Evolutionary conservation across 2,329 filamentous ascomycete genomes (phyloP).

Genomic region (Parascedosporium putredinis): DNA sequence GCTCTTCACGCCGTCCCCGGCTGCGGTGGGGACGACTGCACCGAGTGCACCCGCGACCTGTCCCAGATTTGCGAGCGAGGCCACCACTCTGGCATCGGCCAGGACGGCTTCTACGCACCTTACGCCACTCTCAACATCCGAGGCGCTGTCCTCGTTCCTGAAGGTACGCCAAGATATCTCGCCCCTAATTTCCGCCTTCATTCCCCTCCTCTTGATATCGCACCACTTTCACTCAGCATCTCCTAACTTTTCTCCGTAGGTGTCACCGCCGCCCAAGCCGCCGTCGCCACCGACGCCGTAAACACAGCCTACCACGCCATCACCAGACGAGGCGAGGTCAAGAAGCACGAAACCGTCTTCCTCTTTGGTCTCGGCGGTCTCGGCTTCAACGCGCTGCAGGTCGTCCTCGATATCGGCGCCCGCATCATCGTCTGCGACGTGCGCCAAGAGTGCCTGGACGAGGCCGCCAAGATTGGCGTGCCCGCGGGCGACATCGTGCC

Average conservation of each 20-base stretch:
- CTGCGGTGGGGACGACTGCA: constrained; percentile 20
- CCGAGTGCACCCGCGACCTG: constrained; percentile 28
- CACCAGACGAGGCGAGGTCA: constrained; percentile 23
- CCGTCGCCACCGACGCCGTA: constrained; percentile 29
- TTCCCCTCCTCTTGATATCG: background rate
- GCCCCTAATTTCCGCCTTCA: too few species aligned
- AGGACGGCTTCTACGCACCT: constrained; percentile 31
- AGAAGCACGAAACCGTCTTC: constrained; percentile 24
- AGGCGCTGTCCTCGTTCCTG: constrained; percentile 14
- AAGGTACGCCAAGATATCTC: too few species aligned
- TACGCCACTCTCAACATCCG: constrained; percentile 22
- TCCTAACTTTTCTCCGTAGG: too few species aligned
- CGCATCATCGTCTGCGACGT: constrained; percentile 37
- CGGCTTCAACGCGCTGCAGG: constrained; percentile 29
- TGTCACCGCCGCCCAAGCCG: constrained; percentile 20
- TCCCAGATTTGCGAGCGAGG: constrained; percentile 25
- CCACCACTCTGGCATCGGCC: constrained; percentile 31
- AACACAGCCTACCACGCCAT: constrained; percentile 30
- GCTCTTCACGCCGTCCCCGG: constrained; percentile 21
- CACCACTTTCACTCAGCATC: constrained; percentile 14
- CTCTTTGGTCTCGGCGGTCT: constrained; percentile 30
- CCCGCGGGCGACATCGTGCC: constrained; percentile 21
- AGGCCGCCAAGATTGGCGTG: constrained; percentile 14
- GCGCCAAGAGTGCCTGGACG: constrained; percentile 11
- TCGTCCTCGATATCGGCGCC: constrained; percentile 27